Evolutionary conservation across 371 early-diverging fungal species (phyloP), one percentile per base, ranked within the genome.

Genomic region (Actinomortierella ambigua): DNA sequence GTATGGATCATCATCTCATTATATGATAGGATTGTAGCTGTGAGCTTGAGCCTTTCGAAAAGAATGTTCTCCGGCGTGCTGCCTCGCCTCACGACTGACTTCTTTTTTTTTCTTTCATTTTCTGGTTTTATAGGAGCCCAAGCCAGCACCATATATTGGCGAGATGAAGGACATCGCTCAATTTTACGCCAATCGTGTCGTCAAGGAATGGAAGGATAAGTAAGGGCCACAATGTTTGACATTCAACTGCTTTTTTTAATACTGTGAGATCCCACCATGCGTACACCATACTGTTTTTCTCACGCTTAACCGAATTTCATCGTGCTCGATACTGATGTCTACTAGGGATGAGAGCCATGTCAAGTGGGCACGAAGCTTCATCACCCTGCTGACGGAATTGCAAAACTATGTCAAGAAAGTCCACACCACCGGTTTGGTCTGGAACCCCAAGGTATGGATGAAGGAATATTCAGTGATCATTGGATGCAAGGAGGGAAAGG

Each of bases 131-230:
- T 65, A 90, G 91, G 95, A 93, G 68, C 93, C 94, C 40, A 87
- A 93, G 2, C 95, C 96, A 18, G 95, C 87, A 15, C 91, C 94
- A 17, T 94, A 83, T 67, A 85, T 98, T 59, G 87, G 83, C 15
- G 97, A 96, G 48, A 91, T 93, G 87, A 93, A 90, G 75, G 94
- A 97, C 41, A 84, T 94, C 26, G 93, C 94, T 27, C 93, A 93
- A 78, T 98, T 96, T 66, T 98, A 93, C 66, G 83, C 88, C 20
- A 93, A 96, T 81, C 89, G 95, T 47, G 93, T 97, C 56, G 81
- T 94, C 47, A 94, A 90, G 76, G 94, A 94, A 53, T 92, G 77
- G 79, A 95, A 92, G 77, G 96, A 94, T 56, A 94, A 90, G 92
- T 93, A 90, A 78, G 15, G 65, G 4, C 23, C 34, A 23, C 14